Base-by-base conservation (phyloP, 345 rosid species). In the Punica granatum region DNA sequence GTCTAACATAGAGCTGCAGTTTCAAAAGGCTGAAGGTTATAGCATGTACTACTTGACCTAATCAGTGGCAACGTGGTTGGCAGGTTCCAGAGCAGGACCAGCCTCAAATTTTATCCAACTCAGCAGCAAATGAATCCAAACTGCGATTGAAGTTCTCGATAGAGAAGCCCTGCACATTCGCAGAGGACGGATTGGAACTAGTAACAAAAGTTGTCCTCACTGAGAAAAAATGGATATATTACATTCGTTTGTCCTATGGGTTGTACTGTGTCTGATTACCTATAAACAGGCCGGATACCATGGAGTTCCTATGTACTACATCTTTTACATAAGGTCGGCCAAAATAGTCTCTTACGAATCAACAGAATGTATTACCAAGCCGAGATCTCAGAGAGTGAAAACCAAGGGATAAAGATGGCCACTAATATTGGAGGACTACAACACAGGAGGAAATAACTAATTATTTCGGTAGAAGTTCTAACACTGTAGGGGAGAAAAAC, bases 161-260 rank as follows among this genome's bases (percentile, higher is more conserved):
- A 46, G 83, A 80, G 78, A 88, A 84, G 66, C 60, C 82, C 85
- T 83, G 87, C 88, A 82, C 30, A 35, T 67, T 69, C 76, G 30
- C 71, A 71, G 0, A 60, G 12, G 41, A 36, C 66, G n/a, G 14
- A 26, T 63, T 63, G 49, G 19, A 63, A 63, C 66, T 9, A 26
- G 15, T 10, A 33, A 30, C 11, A 9, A 12, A 26, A 56, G 3
- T 56, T 30, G 54, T 56, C 18, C 16, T n/a, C 25, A 56, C 7
- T 53, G 23, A 56, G 2, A 30, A 30, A 28, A 56, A 30, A 56
- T 10, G 19, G 34, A 12, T 1, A 6, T 2, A 39, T 35, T 23
- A 37, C 30, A 21, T 35, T 34, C 12, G 16, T 15, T 35, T 63
- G 34, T 26, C 33, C 16, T 26, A 59, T 14, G 5, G 33, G 7